A percentile compares a stretch with the other conserved stretches of the same genome.
Conservation (phyloP, 75 land plant species). For the Pinus tabuliformis region DNA sequence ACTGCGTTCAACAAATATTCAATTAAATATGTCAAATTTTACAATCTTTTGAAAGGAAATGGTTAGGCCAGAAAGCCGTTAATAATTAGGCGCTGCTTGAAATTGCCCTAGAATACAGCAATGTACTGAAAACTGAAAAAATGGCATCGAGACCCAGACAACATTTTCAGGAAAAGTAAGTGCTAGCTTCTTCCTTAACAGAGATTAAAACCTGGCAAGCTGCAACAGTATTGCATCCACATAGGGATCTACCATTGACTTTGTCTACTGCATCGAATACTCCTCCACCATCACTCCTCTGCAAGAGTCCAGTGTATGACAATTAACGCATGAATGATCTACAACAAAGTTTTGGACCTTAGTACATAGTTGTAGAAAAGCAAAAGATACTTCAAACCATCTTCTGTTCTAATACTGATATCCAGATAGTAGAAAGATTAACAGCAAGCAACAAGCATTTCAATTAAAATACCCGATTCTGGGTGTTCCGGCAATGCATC, state of each 20-base stretch:
- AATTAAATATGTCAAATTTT: too few species aligned
- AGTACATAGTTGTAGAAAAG: not conserved
- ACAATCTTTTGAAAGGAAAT: not conserved
- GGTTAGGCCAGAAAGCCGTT: too few species aligned
- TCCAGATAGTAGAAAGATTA: not conserved
- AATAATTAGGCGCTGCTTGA: not conserved
- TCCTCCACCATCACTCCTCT: slow-evolving; percentile 97
- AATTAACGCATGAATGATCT: not conserved
- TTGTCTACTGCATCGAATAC: slow-evolving; percentile 74
- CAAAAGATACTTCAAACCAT: not conserved
- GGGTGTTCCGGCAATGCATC: not conserved
- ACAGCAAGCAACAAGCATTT: not conserved
- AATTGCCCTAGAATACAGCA: not conserved
- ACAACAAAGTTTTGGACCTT: not conserved
- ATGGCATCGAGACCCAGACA: too few species aligned
- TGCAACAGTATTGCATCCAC: slow-evolving; percentile 65
- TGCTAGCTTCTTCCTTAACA: not conserved
- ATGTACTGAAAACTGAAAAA: too few species aligned
- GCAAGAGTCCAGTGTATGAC: slow-evolving; percentile 16
- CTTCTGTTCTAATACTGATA: not conserved
- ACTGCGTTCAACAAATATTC: too few species aligned
- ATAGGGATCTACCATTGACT: slow-evolving; percentile 74
- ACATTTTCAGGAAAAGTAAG: not conserved
- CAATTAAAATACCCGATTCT: not conserved
- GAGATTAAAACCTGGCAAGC: slow-evolving; percentile 60